Base-by-base conservation (phyloP, 768 basidiomycete species). In the Glaciozyma martinii region DNA sequence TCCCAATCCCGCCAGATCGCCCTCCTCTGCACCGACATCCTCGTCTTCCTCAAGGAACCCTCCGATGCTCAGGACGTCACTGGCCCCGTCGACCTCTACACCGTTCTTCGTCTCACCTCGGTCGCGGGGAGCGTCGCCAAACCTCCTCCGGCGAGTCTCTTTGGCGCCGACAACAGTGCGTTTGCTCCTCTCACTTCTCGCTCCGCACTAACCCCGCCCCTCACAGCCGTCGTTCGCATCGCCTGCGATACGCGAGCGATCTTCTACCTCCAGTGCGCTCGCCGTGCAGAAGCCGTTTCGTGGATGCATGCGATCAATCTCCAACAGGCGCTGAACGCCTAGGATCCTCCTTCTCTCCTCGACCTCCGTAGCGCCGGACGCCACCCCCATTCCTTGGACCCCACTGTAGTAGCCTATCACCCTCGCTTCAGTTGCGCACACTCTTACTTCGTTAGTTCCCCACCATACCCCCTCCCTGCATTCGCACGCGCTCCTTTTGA, bases 61-160 rank as follows among this genome's bases (percentile, higher is more conserved):
- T 84, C 87, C 16, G n/a, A 65, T 7, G 50, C 55, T 5, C 82
- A 82, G 69, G 92, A 94, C 68, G 85, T 83, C 29, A 78, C 80
- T 54, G 85, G 84, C 5, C 77, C 74, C 29, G 90, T 97, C 37
- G 93, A 98, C 74, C 80, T 98, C n/a, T 97, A 90, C 87, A 92
- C 92, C 42, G 94, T 97, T 40, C 78, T 98, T 66, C 82, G 94
- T 50, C 91, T 99, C 87, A 72, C 91, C 89, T 8, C 90, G 89
- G 33, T 8, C 42, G 54, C 18, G n/a, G 33, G 42, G 8, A 23
- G 9, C 15, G 30, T 27, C 33, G 42, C 29, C 29, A 44, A 37
- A 44, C n/a, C 27, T 0, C 56, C 61, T 9, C 68, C 68, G 0
- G 65, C 54, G 15, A 66, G 64, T 52, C 15, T 68, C 5, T 65